Conservation (phyloP, 805 yeast species). For the Hanseniaspora meyeri region DNA sequence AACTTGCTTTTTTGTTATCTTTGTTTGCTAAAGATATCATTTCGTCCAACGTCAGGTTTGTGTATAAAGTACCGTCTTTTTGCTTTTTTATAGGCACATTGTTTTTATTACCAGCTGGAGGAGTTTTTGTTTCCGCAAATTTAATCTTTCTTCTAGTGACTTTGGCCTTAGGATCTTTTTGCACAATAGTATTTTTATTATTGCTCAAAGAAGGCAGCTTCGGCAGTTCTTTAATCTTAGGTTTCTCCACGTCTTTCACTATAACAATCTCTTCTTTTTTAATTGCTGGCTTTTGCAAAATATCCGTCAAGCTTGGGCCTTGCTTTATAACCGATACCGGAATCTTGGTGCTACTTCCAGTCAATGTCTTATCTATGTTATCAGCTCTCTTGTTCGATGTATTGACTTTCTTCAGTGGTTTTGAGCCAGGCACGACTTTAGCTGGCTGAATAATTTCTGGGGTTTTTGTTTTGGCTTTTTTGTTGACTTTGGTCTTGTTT, state of each 20-base stretch:
- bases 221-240: background rate
- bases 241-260: background rate
- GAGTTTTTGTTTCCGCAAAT: background rate
- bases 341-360: background rate
- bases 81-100: background rate
- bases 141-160: background rate
- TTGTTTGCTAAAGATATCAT: constrained; percentile 3
- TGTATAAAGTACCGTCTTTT: background rate
- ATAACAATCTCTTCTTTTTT: background rate
- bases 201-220: background rate
- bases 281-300: background rate
- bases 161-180: background rate
- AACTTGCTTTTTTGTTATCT: background rate
- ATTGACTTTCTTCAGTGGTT: background rate
- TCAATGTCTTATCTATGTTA: background rate
- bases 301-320: background rate
- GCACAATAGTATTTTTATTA: background rate
- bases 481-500: background rate
- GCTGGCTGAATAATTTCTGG: background rate
- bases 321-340: background rate
- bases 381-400: background rate
- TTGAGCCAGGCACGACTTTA: constrained; percentile 6
- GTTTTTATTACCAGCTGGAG: background rate
- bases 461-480: background rate
- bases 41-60: constrained; percentile 1